These are phyloP conservation scores for Naganishia friedmannii DNA, from an alignment of 768 basidiomycete species.

Conservation along the genomic window DNA sequence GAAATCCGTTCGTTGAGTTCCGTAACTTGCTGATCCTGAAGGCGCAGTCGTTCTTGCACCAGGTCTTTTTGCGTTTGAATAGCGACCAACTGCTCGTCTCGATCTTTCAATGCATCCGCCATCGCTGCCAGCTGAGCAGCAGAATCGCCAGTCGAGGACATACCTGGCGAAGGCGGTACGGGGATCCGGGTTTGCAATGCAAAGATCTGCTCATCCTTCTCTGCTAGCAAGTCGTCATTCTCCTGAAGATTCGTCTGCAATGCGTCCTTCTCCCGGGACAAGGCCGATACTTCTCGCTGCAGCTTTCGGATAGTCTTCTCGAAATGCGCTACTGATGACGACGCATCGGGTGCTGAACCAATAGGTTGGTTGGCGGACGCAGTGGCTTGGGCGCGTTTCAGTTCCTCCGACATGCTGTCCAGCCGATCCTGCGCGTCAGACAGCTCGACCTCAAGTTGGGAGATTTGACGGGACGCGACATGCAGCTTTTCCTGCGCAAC, in stretches of 20 bases:
- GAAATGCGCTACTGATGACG: conserved; percentile 9
- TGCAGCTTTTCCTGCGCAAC: neutral
- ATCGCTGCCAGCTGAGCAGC: neutral
- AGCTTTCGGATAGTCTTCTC: conserved; percentile 28
- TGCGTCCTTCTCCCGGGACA: conserved; percentile 36
- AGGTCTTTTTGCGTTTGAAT: conserved; percentile 7
- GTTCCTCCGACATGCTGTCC: conserved; percentile 13
- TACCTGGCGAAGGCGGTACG: conserved; percentile 31
- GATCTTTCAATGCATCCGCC: conserved; percentile 2
- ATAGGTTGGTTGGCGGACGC: neutral
- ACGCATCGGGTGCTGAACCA: conserved; percentile 1
- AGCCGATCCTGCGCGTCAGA: neutral
- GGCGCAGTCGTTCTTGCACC: neutral
- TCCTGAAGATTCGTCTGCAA: conserved; percentile 37
- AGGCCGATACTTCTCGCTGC: conserved; percentile 37
- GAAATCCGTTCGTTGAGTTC: neutral
- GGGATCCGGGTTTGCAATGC: conserved; percentile 36
- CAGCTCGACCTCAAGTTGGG: neutral
- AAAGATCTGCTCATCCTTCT: conserved; percentile 43
- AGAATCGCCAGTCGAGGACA: neutral
- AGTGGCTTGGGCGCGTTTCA: neutral
- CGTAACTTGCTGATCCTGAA: neutral
- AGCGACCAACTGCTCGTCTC: neutral
- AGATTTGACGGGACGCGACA: neutral
- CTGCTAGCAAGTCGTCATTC: conserved; percentile 37